phyloP scores from a whole-genome alignment of 176 grass and related monocot genomes.

The Avena eriantha region DNA sequence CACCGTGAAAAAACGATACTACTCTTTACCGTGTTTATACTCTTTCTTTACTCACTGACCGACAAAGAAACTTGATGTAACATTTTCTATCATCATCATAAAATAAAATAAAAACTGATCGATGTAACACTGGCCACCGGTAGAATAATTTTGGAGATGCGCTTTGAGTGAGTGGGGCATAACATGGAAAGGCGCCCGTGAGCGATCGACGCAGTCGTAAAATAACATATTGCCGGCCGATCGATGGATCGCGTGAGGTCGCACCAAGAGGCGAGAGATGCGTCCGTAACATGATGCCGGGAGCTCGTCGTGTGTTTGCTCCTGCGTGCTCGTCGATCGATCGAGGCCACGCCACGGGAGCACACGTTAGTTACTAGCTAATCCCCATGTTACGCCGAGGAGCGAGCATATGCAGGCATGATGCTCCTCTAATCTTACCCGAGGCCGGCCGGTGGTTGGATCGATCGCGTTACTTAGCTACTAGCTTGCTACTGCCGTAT shows the following conservation, averaged over 20 bases:
- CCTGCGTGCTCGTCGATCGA: neutral
- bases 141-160: conserved; percentile 7
- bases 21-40: no score
- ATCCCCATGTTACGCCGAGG: conserved; percentile 42
- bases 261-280: conserved; percentile 15
- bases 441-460: conserved; percentile 34
- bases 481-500: neutral
- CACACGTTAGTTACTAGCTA: conserved; percentile 35
- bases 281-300: conserved; percentile 27
- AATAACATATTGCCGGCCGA: neutral
- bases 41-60: no score
- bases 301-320: neutral
- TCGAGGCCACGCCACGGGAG: no score
- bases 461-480: neutral
- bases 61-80: neutral
- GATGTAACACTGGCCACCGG: neutral
- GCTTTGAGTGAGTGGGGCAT: neutral
- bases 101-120: neutral
- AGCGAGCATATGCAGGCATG: neutral
- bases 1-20: no score
- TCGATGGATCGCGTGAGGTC: neutral
- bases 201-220: conserved; percentile 12
- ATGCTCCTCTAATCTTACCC: neutral
- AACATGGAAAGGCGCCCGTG: neutral
- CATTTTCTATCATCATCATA: neutral